These are phyloP conservation scores for Globisporangium paddicum DNA, from an alignment of 352 stramenopile genomes.

Conservation along the genomic window DNA sequence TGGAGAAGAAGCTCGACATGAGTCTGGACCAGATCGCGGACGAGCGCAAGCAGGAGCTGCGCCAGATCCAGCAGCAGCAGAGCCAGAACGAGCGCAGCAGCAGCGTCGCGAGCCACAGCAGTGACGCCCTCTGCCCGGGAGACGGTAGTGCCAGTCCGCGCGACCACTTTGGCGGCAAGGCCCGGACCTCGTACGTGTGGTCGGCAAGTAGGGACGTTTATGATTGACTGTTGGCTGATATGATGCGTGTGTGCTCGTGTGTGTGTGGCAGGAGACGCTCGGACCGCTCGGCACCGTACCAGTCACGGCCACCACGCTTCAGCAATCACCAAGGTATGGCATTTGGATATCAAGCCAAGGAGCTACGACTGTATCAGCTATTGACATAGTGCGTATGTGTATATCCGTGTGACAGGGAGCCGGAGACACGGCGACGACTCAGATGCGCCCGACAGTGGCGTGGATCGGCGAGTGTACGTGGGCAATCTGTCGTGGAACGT, in stretches of 20 bases:
- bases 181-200: slow-evolving; percentile 50
- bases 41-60: slow-evolving; percentile 34
- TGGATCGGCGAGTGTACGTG: slow-evolving; percentile 68
- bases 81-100: background rate
- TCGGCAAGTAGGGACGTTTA: no score
- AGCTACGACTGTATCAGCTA: no score
- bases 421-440: background rate
- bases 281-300: slow-evolving; percentile 56
- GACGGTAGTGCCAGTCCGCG: slow-evolving; percentile 3
- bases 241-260: background rate
- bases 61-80: background rate
- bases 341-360: no score
- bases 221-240: background rate
- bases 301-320: slow-evolving; percentile 18
- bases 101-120: background rate
- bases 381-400: background rate
- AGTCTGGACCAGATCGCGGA: slow-evolving; percentile 60
- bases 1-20: slow-evolving; percentile 75
- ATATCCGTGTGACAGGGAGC: background rate
- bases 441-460: slow-evolving; percentile 9
- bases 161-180: slow-evolving; percentile 29
- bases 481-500: slow-evolving; percentile 85
- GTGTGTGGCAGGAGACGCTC: slow-evolving; percentile 47
- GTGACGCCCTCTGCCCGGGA: slow-evolving; percentile 1
- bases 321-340: slow-evolving; percentile 7